Evolutionary conservation across 192 early-diverging fungal genomes (phyloP).

Genomic region (Gryganskiella cystojenkinii): DNA sequence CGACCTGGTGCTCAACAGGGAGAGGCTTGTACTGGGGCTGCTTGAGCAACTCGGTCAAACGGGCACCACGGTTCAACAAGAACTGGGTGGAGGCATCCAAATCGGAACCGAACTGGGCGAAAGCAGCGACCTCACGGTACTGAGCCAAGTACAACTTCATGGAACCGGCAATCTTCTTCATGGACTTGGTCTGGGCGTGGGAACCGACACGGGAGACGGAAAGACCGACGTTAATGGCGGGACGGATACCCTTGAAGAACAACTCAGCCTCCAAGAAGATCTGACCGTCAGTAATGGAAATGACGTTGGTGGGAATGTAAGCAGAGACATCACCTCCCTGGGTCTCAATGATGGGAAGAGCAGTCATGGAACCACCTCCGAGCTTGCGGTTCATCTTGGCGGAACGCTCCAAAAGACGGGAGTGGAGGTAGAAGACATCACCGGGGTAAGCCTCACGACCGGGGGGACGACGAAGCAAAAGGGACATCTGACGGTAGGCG

Average conservation of each 20-base stretch:
- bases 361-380: conserved; percentile 97
- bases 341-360: conserved; percentile 99
- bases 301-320: conserved; percentile 99
- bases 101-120: conserved; percentile 99
- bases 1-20: conserved; percentile 97
- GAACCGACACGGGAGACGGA: conserved; percentile 99
- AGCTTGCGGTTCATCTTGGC: conserved; percentile 99
- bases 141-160: conserved; percentile 99
- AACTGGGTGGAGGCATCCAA: conserved; percentile 99
- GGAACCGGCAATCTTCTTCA: conserved; percentile 99
- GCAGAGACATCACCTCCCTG: conserved; percentile 99
- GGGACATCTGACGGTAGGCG: conserved; percentile 99
- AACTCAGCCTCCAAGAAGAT: conserved; percentile 99
- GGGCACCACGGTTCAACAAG: conserved; percentile 99
- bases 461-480: conserved; percentile 98
- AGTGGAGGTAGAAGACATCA: conserved; percentile 99
- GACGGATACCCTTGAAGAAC: conserved; percentile 99
- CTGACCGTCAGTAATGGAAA: conserved; percentile 99
- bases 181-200: conserved; percentile 99
- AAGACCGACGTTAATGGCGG: conserved; percentile 99
- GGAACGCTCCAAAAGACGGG: conserved; percentile 98
- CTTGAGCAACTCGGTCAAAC: conserved; percentile 99
- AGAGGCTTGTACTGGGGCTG: conserved; percentile 98
- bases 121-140: conserved; percentile 99
- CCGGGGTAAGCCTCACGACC: conserved; percentile 99